phyloP scores from a whole-genome alignment of 805 yeast species.

The Pichia eremophila region DNA sequence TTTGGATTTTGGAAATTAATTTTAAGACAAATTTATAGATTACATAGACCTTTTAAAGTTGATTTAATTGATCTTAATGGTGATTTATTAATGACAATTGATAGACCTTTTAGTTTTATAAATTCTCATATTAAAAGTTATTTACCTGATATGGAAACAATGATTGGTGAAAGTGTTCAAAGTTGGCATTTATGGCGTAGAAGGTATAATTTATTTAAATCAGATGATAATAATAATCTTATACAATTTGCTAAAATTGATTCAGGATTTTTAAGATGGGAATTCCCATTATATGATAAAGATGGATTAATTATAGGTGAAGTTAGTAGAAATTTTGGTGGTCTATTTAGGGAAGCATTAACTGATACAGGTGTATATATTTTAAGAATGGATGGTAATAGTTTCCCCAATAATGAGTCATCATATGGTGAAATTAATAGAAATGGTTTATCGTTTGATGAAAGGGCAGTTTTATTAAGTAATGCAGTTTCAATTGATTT shows the following conservation, averaged over 20 bases:
- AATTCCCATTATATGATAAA: slow-evolving; percentile 66
- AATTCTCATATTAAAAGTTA: slow-evolving; percentile 78
- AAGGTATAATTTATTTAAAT: slow-evolving; percentile 65
- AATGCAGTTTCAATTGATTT: slow-evolving; percentile 90
- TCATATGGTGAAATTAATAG: slow-evolving; percentile 38
- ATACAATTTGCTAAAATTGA: slow-evolving; percentile 83
- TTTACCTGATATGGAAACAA: slow-evolving; percentile 37
- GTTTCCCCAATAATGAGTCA: slow-evolving; percentile 50
- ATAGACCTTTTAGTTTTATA: slow-evolving; percentile 78
- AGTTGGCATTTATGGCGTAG: slow-evolving; percentile 95
- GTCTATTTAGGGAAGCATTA: slow-evolving; percentile 83
- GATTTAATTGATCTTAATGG: slow-evolving; percentile 62
- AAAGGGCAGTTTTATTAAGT: slow-evolving; percentile 78
- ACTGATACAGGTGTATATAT: slow-evolving; percentile 94
- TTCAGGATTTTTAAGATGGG: slow-evolving; percentile 78
- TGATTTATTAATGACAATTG: slow-evolving; percentile 51
- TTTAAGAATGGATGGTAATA: slow-evolving; percentile 62
- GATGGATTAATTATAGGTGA: slow-evolving; percentile 53
- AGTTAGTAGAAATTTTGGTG: slow-evolving; percentile 92
- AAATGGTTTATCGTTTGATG: slow-evolving; percentile 49
- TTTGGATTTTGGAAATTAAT: slow-evolving; percentile 56
- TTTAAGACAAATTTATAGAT: slow-evolving; percentile 72
- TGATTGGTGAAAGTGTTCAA: slow-evolving; percentile 82
- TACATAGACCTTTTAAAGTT: slow-evolving; percentile 80
- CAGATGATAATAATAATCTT: slow-evolving; percentile 28